These are phyloP conservation scores for Cyclotella baltica DNA, from an alignment of 108 stramenopile species.

Conservation along the genomic window DNA sequence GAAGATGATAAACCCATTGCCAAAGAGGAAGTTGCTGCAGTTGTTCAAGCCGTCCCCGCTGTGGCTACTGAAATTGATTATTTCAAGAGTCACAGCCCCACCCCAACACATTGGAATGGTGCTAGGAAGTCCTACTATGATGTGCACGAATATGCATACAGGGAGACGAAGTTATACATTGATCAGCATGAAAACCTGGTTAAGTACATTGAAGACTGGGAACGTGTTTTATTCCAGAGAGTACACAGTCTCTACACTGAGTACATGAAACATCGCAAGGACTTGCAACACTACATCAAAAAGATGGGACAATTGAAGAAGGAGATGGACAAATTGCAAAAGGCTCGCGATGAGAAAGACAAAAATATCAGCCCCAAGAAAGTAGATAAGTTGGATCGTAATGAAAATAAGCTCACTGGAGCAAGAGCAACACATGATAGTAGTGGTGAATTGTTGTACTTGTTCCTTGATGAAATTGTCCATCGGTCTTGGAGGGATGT, in stretches of 20 bases:
- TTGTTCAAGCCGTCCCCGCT: background rate
- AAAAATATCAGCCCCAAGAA: conserved; percentile 41
- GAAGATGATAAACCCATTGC: background rate
- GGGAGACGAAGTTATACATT: conserved; percentile 27
- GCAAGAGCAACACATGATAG: conserved; percentile 47
- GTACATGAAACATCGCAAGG: conserved; percentile 43
- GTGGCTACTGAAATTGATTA: background rate
- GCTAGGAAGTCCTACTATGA: conserved; percentile 35
- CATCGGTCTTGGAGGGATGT: conserved; percentile 51
- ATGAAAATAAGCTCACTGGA: conserved; percentile 43
- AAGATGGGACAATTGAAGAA: conserved; percentile 38
- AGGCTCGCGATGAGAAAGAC: conserved; percentile 22
- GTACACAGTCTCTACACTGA: conserved; percentile 31
- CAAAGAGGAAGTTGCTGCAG: background rate
- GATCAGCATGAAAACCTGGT: conserved; percentile 34
- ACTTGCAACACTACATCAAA: conserved; percentile 43
- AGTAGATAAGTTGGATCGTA: conserved; percentile 50
- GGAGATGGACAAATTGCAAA: conserved; percentile 27
- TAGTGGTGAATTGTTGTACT: conserved; percentile 30
- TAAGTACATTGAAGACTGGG: conserved; percentile 53
- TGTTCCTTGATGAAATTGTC: conserved; percentile 47
- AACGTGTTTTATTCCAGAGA: conserved; percentile 29
- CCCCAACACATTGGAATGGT: background rate
- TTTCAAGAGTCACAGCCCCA: background rate
- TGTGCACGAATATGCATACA: conserved; percentile 43